Conservation (phyloP, 2,329 filamentous ascomycete species). For the Pseudopithomyces maydicus region DNA sequence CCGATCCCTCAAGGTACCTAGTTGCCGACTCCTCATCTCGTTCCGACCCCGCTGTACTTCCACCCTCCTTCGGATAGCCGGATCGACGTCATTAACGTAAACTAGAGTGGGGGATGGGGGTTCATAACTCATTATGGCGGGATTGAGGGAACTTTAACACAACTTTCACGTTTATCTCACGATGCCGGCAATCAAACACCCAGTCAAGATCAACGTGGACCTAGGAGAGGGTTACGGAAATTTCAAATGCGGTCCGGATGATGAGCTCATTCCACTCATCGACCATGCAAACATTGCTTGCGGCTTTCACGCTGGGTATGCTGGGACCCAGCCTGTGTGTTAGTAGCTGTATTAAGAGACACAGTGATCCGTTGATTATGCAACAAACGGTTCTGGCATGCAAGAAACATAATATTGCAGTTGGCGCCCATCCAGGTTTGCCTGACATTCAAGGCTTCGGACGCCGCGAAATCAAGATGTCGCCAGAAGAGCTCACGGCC, state of each 20-base stretch:
- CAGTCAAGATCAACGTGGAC: conserved; percentile 60
- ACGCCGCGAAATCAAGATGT: conserved; percentile 64
- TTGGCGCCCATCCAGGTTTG: conserved; percentile 68
- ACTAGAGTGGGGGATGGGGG: background rate
- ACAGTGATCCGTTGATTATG: conserved; percentile 67
- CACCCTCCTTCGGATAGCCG: background rate
- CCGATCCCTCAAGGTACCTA: background rate
- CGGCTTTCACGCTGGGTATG: conserved; percentile 58
- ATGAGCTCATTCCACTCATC: conserved; percentile 65
- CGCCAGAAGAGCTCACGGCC: conserved; percentile 61
- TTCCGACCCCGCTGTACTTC: background rate
- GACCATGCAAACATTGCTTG: conserved; percentile 68
- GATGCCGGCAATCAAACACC: conserved; percentile 58
- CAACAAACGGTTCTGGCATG: conserved; percentile 62
- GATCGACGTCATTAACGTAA: background rate
- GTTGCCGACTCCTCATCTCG: background rate
- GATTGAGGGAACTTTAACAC: background rate
- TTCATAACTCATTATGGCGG: background rate
- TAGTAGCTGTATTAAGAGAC: conserved; percentile 11
- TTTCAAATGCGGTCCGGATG: conserved; percentile 60
- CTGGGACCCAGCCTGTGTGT: background rate
- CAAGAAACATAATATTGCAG: conserved; percentile 61
- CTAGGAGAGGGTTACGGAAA: conserved; percentile 60
- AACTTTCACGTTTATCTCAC: conserved; percentile 10
- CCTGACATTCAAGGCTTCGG: conserved; percentile 71